These are phyloP conservation scores for Termitomyces sp. DNA, from an alignment of 1,284 basidiomycete species.

Conservation along the genomic window DNA sequence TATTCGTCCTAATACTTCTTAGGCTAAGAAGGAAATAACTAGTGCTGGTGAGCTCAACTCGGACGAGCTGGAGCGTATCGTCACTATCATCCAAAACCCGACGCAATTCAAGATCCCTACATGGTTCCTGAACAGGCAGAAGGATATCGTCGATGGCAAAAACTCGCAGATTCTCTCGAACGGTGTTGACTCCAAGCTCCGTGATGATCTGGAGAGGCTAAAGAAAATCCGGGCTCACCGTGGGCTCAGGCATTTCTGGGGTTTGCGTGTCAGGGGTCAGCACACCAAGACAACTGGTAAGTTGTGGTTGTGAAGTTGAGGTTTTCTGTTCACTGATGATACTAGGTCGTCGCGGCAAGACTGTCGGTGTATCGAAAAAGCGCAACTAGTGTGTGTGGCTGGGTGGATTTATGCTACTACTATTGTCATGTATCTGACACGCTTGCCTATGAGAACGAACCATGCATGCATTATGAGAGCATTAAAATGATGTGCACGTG, in stretches of 20 bases:
- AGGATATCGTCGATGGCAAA: slow-evolving; percentile 97
- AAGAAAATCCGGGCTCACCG: slow-evolving; percentile 99
- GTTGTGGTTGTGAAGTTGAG: slow-evolving; percentile 22
- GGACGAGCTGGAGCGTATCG: slow-evolving; percentile 94
- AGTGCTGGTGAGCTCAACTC: slow-evolving; percentile 44
- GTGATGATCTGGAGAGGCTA: slow-evolving; percentile 96
- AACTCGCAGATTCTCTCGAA: slow-evolving; percentile 96
- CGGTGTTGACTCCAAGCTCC: slow-evolving; percentile 96
- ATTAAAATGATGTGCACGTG: slow-evolving; percentile 5
- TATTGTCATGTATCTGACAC: slow-evolving; percentile 5
- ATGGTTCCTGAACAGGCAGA: slow-evolving; percentile 99
- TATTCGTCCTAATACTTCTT: slow-evolving; percentile 23
- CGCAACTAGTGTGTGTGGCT: slow-evolving; percentile 52
- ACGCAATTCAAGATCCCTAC: slow-evolving; percentile 99
- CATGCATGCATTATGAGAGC: neutral
- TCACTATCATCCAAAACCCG: slow-evolving; percentile 99
- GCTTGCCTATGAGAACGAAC: slow-evolving; percentile 9
- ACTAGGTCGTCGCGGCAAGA: slow-evolving; percentile 83
- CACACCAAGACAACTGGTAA: slow-evolving; percentile 98
- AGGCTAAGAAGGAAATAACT: neutral
- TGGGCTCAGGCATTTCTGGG: slow-evolving; percentile 98
- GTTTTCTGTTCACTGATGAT: slow-evolving; percentile 1
- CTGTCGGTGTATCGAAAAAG: slow-evolving; percentile 92
- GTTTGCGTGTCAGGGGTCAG: slow-evolving; percentile 92
- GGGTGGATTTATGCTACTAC: slow-evolving; percentile 6